Evolutionary conservation across 140 eudicot species (phyloP).

Genomic region (Senecio squalidus): DNA sequence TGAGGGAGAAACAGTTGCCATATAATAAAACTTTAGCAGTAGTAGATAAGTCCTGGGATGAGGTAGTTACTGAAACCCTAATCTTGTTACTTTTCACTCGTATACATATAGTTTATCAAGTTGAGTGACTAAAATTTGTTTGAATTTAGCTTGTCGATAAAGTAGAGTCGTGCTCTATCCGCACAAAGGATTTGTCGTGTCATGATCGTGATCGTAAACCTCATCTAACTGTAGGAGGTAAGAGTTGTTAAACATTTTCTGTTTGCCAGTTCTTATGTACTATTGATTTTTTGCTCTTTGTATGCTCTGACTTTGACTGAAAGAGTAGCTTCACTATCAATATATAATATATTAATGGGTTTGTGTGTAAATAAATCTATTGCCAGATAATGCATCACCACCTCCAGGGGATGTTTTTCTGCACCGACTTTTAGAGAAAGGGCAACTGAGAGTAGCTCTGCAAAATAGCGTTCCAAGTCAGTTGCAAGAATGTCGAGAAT

Average conservation of each 20-base stretch:
- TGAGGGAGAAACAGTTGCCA: constrained; percentile 63
- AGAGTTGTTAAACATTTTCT: constrained; percentile 14
- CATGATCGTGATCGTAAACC: constrained; percentile 28
- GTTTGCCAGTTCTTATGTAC: not conserved
- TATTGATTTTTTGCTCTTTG: not conserved
- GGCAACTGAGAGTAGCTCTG: constrained; percentile 80
- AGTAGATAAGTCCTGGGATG: constrained; percentile 68
- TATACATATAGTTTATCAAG: constrained; percentile 1
- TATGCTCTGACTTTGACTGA: not conserved
- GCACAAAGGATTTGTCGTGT: constrained; percentile 28
- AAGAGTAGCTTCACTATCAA: constrained; percentile 1
- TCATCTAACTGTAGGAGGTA: constrained; percentile 36
- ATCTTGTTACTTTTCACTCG: not conserved
- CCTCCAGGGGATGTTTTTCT: constrained; percentile 55
- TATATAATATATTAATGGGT: not conserved
- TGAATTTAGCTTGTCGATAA: constrained; percentile 56
- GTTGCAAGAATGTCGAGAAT: constrained; percentile 37
- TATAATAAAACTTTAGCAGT: constrained; percentile 42
- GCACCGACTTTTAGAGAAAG: constrained; percentile 66
- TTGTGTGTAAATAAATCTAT: not conserved
- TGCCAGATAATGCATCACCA: constrained; percentile 42
- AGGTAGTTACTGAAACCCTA: constrained; percentile 36
- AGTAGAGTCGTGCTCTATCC: constrained; percentile 54
- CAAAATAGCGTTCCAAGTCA: constrained; percentile 30
- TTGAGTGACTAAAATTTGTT: constrained; percentile 7